Evolutionary conservation across 192 early-diverging fungal genomes (phyloP).

Genomic region (Coemansia sp.): DNA sequence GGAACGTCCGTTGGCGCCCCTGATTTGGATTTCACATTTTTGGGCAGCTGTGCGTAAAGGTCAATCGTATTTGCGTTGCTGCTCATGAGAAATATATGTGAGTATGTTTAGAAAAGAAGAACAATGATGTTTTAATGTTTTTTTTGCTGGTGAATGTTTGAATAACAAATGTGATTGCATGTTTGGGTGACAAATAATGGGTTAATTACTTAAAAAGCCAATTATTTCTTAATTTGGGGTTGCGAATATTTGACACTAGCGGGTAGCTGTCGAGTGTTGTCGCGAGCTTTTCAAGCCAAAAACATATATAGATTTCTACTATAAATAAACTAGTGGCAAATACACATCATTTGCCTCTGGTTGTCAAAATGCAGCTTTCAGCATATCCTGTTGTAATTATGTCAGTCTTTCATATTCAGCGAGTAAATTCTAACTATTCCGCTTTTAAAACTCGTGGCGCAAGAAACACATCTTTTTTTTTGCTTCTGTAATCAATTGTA

Average conservation of each 20-base stretch:
- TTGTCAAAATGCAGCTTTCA: not conserved
- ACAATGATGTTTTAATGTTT: not conserved
- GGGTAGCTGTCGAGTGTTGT: too few relatives aligned
- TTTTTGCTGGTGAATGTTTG: not conserved
- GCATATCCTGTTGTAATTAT: not conserved
- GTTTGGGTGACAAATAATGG: not conserved
- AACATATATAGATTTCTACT: not conserved
- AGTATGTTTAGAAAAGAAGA: not conserved
- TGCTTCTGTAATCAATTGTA: not conserved
- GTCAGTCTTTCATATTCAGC: not conserved
- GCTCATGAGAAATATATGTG: constrained; percentile 2
- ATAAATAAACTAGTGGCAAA: not conserved
- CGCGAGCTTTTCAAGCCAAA: too few relatives aligned
- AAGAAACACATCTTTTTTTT: not conserved
- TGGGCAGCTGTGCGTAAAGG: constrained; percentile 29
- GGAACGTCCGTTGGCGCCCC: constrained; percentile 32
- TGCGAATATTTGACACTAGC: too few relatives aligned
- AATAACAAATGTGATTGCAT: not conserved
- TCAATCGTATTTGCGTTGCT: constrained; percentile 8
- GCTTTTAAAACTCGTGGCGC: not conserved
- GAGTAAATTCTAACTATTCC: not conserved
- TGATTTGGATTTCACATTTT: constrained; percentile 17
- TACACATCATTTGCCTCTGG: not conserved
- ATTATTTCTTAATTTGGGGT: too few relatives aligned
- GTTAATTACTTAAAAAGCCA: not conserved